These are phyloP conservation scores for Sphagnurus paluster DNA, from an alignment of 1,284 basidiomycete genomes.

Conservation along the genomic window DNA sequence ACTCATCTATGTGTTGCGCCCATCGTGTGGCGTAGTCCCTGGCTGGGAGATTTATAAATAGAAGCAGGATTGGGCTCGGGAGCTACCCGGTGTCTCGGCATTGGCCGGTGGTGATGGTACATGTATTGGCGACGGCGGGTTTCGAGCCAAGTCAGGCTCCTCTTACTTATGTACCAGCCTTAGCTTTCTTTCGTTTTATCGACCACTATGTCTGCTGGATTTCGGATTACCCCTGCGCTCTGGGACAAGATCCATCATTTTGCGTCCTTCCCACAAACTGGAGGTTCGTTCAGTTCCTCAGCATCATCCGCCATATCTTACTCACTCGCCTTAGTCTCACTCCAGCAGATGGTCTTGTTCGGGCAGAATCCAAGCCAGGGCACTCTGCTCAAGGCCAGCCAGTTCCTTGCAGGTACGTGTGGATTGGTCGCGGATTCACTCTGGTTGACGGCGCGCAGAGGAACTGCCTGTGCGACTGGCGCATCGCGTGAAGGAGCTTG, in stretches of 20 bases:
- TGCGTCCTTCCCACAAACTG: slow-evolving; percentile 91
- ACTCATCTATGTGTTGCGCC: too few species aligned
- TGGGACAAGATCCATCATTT: slow-evolving; percentile 96
- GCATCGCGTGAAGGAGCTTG: slow-evolving; percentile 95
- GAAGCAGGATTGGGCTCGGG: too few species aligned
- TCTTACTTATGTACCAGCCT: neutral
- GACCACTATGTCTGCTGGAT: slow-evolving; percentile 47
- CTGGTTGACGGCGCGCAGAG: slow-evolving; percentile 44
- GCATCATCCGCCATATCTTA: slow-evolving; percentile 1
- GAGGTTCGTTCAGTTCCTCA: slow-evolving; percentile 56
- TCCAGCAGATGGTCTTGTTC: slow-evolving; percentile 90
- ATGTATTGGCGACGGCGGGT: too few species aligned
- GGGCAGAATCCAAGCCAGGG: slow-evolving; percentile 88
- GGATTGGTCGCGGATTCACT: neutral
- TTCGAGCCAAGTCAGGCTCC: too few species aligned
- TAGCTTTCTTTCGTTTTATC: neutral
- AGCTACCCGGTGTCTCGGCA: too few species aligned
- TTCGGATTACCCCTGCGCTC: slow-evolving; percentile 76
- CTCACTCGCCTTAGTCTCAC: slow-evolving; percentile 57
- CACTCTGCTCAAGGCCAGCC: slow-evolving; percentile 82
- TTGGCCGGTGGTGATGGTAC: too few species aligned
- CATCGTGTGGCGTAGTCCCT: too few species aligned
- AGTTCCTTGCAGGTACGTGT: slow-evolving; percentile 73
- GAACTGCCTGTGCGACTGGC: slow-evolving; percentile 94
- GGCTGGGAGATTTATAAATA: too few species aligned